Conservation (phyloP, 345 rosid species). For the Populus alba region DNA sequence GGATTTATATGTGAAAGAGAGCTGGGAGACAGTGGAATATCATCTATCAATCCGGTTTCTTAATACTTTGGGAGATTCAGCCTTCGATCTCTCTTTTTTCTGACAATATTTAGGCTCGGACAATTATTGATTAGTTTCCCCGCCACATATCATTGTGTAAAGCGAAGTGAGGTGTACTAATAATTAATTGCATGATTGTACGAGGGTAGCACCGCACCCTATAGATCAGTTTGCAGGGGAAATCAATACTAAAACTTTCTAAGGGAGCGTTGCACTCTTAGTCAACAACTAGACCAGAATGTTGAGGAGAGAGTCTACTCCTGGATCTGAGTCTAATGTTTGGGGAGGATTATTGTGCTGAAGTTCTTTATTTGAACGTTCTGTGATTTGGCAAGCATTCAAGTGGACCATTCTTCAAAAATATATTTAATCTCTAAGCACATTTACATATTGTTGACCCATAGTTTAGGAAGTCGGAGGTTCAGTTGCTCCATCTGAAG, state of each 20-base stretch:
- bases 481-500: background rate
- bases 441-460: background rate
- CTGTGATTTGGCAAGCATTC: background rate
- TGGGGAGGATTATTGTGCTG: background rate
- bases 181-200: background rate
- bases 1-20: too few species aligned
- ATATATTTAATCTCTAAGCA: background rate
- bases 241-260: background rate
- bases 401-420: background rate
- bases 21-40: too few species aligned
- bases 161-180: background rate
- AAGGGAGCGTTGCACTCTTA: background rate
- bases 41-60: too few species aligned
- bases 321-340: background rate
- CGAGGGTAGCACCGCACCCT: background rate
- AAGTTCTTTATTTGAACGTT: background rate
- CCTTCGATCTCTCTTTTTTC: too few species aligned
- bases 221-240: background rate
- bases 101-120: too few species aligned
- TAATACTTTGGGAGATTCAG: too few species aligned
- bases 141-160: background rate
- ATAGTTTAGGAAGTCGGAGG: background rate
- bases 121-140: too few species aligned
- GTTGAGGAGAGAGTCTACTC: background rate
- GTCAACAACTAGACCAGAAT: background rate